Percentiles rank a stretch among this genome's conserved stretches.
Conservation (phyloP, 140 eudicot genomes). For the Ambrosia hybrid region DNA sequence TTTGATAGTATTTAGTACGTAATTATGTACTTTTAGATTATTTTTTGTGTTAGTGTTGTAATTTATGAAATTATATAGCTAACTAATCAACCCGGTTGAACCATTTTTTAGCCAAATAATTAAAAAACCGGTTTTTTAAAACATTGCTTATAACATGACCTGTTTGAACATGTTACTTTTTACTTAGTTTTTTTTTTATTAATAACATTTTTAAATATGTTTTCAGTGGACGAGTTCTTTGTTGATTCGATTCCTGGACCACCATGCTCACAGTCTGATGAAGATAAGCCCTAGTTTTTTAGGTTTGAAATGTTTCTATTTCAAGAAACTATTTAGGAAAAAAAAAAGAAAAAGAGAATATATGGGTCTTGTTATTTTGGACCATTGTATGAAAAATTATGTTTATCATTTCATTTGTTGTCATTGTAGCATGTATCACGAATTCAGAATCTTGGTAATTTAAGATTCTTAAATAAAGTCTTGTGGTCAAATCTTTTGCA, state of each 20-base stretch:
- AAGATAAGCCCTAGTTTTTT: conserved; percentile 67
- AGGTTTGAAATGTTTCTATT: conserved; percentile 34
- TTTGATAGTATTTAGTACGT: no score
- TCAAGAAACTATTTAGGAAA: conserved; percentile 34
- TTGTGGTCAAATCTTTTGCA: conserved; percentile 15
- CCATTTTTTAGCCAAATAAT: not conserved
- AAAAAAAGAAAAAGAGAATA: conserved; percentile 12
- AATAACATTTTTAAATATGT: not conserved
- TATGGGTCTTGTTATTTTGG: conserved; percentile 17
- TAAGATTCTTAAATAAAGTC: conserved; percentile 17
- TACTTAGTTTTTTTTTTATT: not conserved
- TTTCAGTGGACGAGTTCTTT: conserved; percentile 92
- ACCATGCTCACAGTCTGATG: conserved; percentile 72
- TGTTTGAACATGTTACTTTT: not conserved
- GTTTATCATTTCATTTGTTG: conserved; percentile 23
- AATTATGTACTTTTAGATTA: no score
- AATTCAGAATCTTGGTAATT: conserved; percentile 22
- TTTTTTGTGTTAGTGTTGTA: no score
- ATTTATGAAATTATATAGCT: no score
- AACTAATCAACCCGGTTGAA: no score
- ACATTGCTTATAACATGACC: not conserved
- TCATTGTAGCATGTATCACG: conserved; percentile 13
- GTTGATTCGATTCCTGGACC: conserved; percentile 91
- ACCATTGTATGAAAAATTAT: conserved; percentile 19
- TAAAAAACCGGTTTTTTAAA: not conserved